Evolutionary conservation across 768 basidiomycete species (phyloP).

Genomic region (Xerocomellus dryophilus): DNA sequence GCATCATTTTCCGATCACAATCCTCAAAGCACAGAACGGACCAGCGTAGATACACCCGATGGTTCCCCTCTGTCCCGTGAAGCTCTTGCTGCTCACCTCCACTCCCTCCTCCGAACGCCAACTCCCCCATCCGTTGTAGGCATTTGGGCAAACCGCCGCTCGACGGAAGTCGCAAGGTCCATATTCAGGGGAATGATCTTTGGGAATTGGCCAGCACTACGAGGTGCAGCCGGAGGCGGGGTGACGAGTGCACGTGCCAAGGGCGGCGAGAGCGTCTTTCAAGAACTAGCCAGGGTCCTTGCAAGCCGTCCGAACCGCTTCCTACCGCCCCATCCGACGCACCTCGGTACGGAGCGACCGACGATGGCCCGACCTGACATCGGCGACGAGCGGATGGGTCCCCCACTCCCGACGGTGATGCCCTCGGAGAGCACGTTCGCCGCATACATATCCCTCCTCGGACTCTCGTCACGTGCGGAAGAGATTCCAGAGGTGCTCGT

Average conservation of each 20-base stretch:
- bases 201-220: slow-evolving; percentile 51
- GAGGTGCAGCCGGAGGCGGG: slow-evolving; percentile 28
- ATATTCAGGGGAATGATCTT: slow-evolving; percentile 58
- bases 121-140: slow-evolving; percentile 32
- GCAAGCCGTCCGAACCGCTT: slow-evolving; percentile 8
- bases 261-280: slow-evolving; percentile 15
- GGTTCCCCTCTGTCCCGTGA: slow-evolving; percentile 3
- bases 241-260: slow-evolving; percentile 16
- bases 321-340: slow-evolving; percentile 2
- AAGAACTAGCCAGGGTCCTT: slow-evolving; percentile 22
- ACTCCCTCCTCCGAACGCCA: slow-evolving; percentile 17
- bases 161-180: slow-evolving; percentile 47
- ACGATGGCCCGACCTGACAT: not conserved
- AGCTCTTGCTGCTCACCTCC: slow-evolving; percentile 7
- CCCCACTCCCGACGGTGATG: slow-evolving; percentile 35
- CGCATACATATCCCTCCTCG: slow-evolving; percentile 61
- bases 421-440: slow-evolving; percentile 53
- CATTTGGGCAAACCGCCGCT: slow-evolving; percentile 45
- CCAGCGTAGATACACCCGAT: not conserved
- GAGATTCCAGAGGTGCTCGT: slow-evolving; percentile 67
- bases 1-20: not conserved
- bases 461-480: slow-evolving; percentile 41
- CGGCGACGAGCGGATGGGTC: slow-evolving; percentile 10
- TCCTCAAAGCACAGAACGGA: not conserved
- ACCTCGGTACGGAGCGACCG: slow-evolving; percentile 6